Base-by-base conservation (phyloP, 2,329 filamentous ascomycete genomes). In the Bertia moriformis region DNA sequence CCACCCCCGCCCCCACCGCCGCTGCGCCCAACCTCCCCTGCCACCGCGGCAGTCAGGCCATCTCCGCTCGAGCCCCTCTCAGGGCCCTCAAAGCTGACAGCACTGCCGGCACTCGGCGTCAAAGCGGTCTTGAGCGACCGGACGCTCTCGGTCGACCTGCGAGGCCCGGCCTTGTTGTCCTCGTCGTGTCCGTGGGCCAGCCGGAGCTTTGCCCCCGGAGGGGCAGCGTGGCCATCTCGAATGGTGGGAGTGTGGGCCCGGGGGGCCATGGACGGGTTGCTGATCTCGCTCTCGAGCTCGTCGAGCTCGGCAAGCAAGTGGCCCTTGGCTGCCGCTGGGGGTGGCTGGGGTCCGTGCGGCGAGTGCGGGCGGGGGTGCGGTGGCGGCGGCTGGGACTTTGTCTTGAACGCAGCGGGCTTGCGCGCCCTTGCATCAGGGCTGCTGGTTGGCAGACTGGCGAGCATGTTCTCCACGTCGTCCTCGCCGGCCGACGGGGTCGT, bases 231-330 rank as follows among this genome's bases (percentile, higher is more conserved):
- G n/a, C n/a, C n/a, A 43, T 69, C 74, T 48, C 73, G 71, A 53
- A 76, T 57, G 48, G 84, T 82, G 29, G 89, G 91, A 1, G 89
- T 96, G 51, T 84, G 80, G 14, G 89, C 84, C 37, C 88, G 78
- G 45, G 78, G 78, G 44, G 83, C 71, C 52, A 79, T n/a, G n/a
- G n/a, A n/a, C n/a, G n/a, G n/a, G n/a, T n/a, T n/a, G n/a, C n/a
- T n/a, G n/a, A n/a, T 67, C 56, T 83, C 77, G 40, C 74, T 69
- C 50, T 76, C 84, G 33, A 93, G 73, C 53, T 73, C 60, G 49
- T 93, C 85, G 44, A 96, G 73, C 50, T 95, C 88, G 44, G 87
- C 87, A 29, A 96, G 71, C 42, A 89, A 76, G 55, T 94, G 87
- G 49, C 84, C 71, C 50, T 79, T 70, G 48, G 51, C 48, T 46